Conservation (phyloP, 257 asterid genomes). For the Solanum etuberosum region DNA sequence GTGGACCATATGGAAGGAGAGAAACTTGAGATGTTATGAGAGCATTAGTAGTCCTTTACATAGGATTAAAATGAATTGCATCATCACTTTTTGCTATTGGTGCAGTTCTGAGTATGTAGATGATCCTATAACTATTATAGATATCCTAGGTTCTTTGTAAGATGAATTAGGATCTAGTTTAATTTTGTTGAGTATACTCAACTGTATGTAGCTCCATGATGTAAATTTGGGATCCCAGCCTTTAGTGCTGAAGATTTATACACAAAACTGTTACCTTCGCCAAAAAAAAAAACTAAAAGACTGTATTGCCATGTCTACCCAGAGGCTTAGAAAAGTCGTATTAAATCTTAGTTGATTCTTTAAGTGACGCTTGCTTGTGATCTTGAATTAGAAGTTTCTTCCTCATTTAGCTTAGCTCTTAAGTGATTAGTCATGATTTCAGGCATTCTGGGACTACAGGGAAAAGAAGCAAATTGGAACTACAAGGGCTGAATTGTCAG, state of each 20-base stretch:
- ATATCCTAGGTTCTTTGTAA: background rate
- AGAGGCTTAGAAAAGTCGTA: background rate
- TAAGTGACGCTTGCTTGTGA: background rate
- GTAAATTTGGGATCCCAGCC: background rate
- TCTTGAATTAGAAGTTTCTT: background rate
- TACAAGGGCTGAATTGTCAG: conserved; percentile 88
- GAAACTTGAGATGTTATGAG: background rate
- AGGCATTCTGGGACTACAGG: conserved; percentile 89
- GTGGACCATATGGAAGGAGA: background rate
- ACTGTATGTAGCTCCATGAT: background rate
- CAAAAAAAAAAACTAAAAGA: background rate
- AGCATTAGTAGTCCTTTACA: background rate
- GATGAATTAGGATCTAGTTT: background rate
- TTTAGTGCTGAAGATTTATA: background rate
- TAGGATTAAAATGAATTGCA: background rate
- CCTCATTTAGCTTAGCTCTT: background rate
- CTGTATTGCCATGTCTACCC: background rate
- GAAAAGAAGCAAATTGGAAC: conserved; percentile 67
- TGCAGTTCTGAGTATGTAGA: background rate
- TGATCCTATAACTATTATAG: background rate
- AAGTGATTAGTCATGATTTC: background rate
- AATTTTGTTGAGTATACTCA: background rate
- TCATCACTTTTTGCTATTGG: background rate
- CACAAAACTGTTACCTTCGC: background rate
- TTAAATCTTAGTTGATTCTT: background rate